Conservation (phyloP, 2,329 filamentous ascomycete genomes). For the Furcasterigmium furcatum region DNA sequence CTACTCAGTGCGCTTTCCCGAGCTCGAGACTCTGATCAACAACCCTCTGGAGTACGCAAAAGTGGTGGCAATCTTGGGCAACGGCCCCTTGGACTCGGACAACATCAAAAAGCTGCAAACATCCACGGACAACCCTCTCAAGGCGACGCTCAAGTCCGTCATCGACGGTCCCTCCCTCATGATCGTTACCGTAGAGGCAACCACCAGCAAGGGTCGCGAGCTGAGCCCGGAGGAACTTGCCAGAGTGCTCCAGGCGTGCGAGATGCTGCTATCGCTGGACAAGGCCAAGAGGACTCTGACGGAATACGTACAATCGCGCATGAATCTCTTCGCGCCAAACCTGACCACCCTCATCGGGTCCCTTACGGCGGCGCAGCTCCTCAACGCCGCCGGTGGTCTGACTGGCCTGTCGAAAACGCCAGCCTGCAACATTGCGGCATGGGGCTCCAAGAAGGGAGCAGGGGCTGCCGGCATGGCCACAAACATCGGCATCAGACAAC, state of each 20-base stretch:
- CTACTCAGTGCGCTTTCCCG: constrained; percentile 90
- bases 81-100: constrained; percentile 78
- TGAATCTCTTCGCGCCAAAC: constrained; percentile 95
- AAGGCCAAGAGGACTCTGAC: constrained; percentile 82
- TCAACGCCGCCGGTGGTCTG: constrained; percentile 89
- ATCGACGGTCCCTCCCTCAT: constrained; percentile 88
- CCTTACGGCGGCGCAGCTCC: constrained; percentile 89
- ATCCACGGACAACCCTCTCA: constrained; percentile 74
- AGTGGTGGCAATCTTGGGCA: constrained; percentile 88
- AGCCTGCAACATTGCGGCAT: constrained; percentile 85
- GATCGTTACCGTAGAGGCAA: constrained; percentile 94
- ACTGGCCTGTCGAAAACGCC: constrained; percentile 88
- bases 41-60: constrained; percentile 95
- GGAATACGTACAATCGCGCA: constrained; percentile 93
- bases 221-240: constrained; percentile 74
- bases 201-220: constrained; percentile 78
- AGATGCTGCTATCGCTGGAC: constrained; percentile 85
- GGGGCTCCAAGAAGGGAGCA: constrained; percentile 85
- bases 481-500: constrained; percentile 85
- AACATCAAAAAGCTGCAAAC: constrained; percentile 78
- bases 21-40: constrained; percentile 84
- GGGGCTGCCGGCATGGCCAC: constrained; percentile 78
- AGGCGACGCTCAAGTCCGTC: constrained; percentile 72
- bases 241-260: constrained; percentile 72
- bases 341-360: constrained; percentile 87